phyloP scores from a whole-genome alignment of 2,329 filamentous ascomycete species.

The Pleurostoma richardsiae region DNA sequence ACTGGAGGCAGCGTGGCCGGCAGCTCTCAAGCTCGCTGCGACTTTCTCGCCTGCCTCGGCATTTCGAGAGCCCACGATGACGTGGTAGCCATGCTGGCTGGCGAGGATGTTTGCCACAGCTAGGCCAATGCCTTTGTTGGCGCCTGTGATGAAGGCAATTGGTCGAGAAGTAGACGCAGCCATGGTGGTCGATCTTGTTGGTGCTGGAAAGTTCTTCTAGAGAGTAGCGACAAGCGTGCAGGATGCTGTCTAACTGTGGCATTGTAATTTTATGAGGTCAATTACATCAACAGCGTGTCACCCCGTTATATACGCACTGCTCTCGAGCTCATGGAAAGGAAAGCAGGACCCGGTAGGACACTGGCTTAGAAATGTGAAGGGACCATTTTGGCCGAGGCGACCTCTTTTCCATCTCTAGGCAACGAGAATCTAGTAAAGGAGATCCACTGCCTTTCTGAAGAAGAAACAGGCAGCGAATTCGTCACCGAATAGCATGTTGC shows the following conservation, averaged over 20 bases:
- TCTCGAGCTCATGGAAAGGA: not conserved
- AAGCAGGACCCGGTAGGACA: not conserved
- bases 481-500: not conserved
- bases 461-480: not conserved
- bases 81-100: slow-evolving; percentile 19
- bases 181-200: not conserved
- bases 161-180: not conserved
- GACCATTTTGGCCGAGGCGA: not conserved
- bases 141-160: not conserved
- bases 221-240: not conserved
- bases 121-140: not conserved
- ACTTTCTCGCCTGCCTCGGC: slow-evolving; percentile 15
- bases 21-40: slow-evolving; percentile 13
- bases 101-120: slow-evolving; percentile 12
- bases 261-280: not conserved
- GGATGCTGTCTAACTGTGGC: not conserved
- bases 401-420: not conserved
- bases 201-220: not conserved
- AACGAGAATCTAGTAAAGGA: not conserved
- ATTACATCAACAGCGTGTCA: not conserved
- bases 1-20: slow-evolving; percentile 15
- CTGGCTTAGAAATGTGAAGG: no score
- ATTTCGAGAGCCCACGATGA: slow-evolving; percentile 26
- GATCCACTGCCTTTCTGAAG: not conserved
- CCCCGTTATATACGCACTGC: not conserved